Base-by-base conservation (phyloP, 2,329 filamentous ascomycete species). In the Thielaviopsis punctulata region DNA sequence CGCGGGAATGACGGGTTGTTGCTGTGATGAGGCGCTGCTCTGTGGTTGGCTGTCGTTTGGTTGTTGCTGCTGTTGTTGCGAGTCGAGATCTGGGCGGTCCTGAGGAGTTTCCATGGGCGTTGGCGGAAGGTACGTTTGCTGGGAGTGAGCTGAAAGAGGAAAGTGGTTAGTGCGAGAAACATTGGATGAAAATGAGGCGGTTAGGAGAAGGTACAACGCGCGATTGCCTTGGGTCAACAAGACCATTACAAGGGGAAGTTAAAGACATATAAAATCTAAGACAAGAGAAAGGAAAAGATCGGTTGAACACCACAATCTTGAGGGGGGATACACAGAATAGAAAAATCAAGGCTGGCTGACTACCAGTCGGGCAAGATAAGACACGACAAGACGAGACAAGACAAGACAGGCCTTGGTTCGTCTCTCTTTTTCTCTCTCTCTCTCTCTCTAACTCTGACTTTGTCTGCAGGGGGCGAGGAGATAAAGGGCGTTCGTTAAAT, bases 71-170 rank as follows among this genome's bases (percentile, higher is more conserved):
- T 49, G 51, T 19, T 53, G 45, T 10, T 45, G 45, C 15, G 39
- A 39, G 24, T 50, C 52, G 23, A 45, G 49, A 41, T 51, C 49
- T n/a, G 43, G 39, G 19, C 49, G 52, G n/a, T 54, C 52, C 30
- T 54, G 52, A 44, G 82, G 80, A 19, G 79, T 84, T 50, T 79
- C 76, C 59, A 74, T 75, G 51, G 83, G 82, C 24, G 82, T 86
- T 45, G 80, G 75, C 53, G 82, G 82, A 57, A 77, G 76, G 59
- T 78, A 81, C 58, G 69, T 80, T 80, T 54, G 50, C 27, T 22
- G 45, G 9, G 33, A 10, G 22, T 51, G 48, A 41, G 52, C 52
- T 54, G 33, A 19, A 43, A 41, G 5, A 9, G 12, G 13, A 7
- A 36, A n/a, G n/a, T n/a, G n/a, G n/a, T n/a, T n/a, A n/a, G n/a